Percentiles rank a stretch among this genome's conserved stretches.
Evolutionary conservation across 164 flowering plant species (phyloP).

Genomic region (Aristolochia contorta): DNA sequence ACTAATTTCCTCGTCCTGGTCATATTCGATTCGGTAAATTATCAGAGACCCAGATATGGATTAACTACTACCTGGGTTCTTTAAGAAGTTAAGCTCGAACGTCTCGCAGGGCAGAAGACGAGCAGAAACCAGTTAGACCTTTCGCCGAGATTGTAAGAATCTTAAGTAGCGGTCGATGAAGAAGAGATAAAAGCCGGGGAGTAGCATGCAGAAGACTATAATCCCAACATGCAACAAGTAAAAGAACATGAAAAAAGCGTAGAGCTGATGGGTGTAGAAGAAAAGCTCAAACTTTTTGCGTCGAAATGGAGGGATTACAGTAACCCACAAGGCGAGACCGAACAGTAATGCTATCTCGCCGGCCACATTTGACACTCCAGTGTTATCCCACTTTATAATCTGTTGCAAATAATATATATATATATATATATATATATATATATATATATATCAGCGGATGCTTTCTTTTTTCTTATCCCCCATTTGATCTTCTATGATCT

Average conservation of each 20-base stretch:
- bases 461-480: no score
- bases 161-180: slow-evolving; percentile 73
- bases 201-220: slow-evolving; percentile 38
- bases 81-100: slow-evolving; percentile 75
- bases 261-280: slow-evolving; percentile 75
- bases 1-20: no score
- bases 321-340: slow-evolving; percentile 58
- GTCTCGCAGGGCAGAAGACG: slow-evolving; percentile 56
- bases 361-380: slow-evolving; percentile 50
- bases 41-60: no score
- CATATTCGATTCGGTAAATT: no score
- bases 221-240: slow-evolving; percentile 67
- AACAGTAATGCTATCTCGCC: slow-evolving; percentile 56
- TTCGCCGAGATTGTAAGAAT: slow-evolving; percentile 56
- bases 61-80: slow-evolving; percentile 33
- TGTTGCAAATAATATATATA: background rate
- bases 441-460: no score
- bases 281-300: slow-evolving; percentile 69
- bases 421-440: background rate
- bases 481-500: no score
- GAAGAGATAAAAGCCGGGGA: slow-evolving; percentile 86
- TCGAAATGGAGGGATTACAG: slow-evolving; percentile 45
- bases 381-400: slow-evolving; percentile 46
- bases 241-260: slow-evolving; percentile 59
- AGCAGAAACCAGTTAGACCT: slow-evolving; percentile 48